Conservation (phyloP, 2,329 filamentous ascomycete species). For the Beauveria pseudobassiana region DNA sequence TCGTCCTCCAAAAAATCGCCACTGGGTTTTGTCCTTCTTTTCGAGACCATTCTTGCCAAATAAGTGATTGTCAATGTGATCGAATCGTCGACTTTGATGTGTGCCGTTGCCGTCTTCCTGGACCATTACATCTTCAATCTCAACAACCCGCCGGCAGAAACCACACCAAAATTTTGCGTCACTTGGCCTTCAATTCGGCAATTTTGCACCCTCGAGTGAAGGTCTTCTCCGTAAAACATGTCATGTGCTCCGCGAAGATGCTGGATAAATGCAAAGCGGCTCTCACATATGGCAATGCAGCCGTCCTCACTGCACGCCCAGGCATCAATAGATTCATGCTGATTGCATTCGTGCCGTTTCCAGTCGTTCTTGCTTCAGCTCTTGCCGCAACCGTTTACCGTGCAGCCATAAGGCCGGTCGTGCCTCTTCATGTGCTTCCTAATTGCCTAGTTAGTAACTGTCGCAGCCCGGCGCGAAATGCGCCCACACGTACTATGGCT, state of each 20-base stretch:
- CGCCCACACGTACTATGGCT: conserved; percentile 14
- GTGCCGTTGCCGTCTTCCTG: conserved; percentile 11
- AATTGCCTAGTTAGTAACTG: background rate
- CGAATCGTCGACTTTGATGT: conserved; percentile 47
- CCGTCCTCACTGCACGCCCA: conserved; percentile 58
- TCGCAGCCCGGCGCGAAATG: conserved; percentile 13
- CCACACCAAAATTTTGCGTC: conserved; percentile 77
- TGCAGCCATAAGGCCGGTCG: conserved; percentile 74
- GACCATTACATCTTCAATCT: conserved; percentile 25
- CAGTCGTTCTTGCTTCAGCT: conserved; percentile 87
- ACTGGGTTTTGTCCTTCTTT: conserved; percentile 45
- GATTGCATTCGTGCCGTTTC: conserved; percentile 81
- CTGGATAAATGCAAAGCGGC: conserved; percentile 42
- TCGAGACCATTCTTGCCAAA: conserved; percentile 37
- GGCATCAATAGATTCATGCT: conserved; percentile 64
- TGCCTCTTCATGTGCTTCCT: conserved; percentile 85
- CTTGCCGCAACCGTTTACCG: conserved; percentile 60
- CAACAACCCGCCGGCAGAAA: conserved; percentile 58
- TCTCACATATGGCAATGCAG: conserved; percentile 32
- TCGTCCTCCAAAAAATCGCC: conserved; percentile 36
- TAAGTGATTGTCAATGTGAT: conserved; percentile 73
- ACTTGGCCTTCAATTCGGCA: conserved; percentile 56
- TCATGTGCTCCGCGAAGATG: conserved; percentile 53
- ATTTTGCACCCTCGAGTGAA: conserved; percentile 39
- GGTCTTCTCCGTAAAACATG: conserved; percentile 20